Evolutionary conservation across 2,329 filamentous ascomycete species (phyloP).

Genomic region (Penicillium verrucosum): DNA sequence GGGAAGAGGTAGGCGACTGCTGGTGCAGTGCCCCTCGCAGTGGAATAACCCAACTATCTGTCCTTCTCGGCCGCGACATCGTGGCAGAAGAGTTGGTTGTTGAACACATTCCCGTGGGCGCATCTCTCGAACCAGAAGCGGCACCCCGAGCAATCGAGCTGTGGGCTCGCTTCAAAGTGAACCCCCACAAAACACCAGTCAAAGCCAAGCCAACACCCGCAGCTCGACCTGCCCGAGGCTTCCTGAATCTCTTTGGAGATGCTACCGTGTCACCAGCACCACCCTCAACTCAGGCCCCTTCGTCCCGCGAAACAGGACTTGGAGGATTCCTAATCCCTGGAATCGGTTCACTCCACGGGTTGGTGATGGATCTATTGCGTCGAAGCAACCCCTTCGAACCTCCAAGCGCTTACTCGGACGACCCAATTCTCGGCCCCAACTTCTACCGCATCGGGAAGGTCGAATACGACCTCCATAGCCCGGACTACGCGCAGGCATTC

Average conservation of each 20-base stretch:
- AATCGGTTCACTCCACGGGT: constrained; percentile 26
- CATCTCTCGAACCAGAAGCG: constrained; percentile 58
- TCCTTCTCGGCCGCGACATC: constrained; percentile 47
- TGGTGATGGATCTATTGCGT: constrained; percentile 33
- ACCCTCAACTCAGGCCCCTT: background rate
- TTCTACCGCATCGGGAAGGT: constrained; percentile 42
- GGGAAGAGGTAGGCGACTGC: constrained; percentile 79
- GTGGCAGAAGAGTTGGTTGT: constrained; percentile 67
- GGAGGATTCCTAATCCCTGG: constrained; percentile 11
- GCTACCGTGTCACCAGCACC: background rate
- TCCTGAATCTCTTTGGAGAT: constrained; percentile 1
- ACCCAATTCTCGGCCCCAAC: constrained; percentile 33
- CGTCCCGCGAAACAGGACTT: constrained; percentile 13
- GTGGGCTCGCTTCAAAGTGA: constrained; percentile 59
- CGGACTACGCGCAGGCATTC: constrained; percentile 40
- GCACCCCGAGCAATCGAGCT: constrained; percentile 69
- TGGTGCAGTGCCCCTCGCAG: constrained; percentile 67
- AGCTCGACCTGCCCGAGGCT: constrained; percentile 1
- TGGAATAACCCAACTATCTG: constrained; percentile 42
- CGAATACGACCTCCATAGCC: constrained; percentile 37
- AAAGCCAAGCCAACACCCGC: background rate
- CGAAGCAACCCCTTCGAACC: constrained; percentile 31
- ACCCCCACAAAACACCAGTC: constrained; percentile 8
- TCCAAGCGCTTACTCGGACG: constrained; percentile 35
- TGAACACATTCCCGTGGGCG: constrained; percentile 65